Evolutionary conservation across 2,329 filamentous ascomycete genomes (phyloP).

Genomic region (Daldinia sp.): DNA sequence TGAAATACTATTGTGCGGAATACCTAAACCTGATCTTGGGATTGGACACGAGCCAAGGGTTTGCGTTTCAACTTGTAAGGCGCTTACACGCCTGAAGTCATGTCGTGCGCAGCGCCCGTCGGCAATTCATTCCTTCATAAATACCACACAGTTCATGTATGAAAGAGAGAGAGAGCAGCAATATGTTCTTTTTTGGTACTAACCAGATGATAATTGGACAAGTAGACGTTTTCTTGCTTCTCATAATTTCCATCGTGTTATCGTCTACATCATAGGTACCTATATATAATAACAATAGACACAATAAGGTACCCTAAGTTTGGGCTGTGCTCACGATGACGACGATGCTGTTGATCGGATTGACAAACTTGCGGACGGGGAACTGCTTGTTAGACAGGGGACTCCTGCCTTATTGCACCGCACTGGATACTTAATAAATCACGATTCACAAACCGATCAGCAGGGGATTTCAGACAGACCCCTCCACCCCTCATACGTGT

Average conservation of each 20-base stretch:
- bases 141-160: slow-evolving; percentile 24
- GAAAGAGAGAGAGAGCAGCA: slow-evolving; percentile 1
- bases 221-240: neutral
- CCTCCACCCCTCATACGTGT: slow-evolving; percentile 36
- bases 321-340: slow-evolving; percentile 23
- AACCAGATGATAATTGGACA: neutral
- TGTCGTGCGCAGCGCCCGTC: slow-evolving; percentile 14
- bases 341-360: slow-evolving; percentile 28
- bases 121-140: slow-evolving; percentile 36
- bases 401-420: slow-evolving; percentile 26
- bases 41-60: slow-evolving; percentile 44
- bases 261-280: neutral
- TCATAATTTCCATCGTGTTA: slow-evolving; percentile 18
- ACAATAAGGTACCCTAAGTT: neutral
- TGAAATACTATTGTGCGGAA: slow-evolving; percentile 23
- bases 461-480: slow-evolving; percentile 40
- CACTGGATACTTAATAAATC: slow-evolving; percentile 31
- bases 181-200: neutral
- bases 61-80: slow-evolving; percentile 46
- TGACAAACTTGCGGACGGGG: slow-evolving; percentile 27
- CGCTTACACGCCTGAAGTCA: slow-evolving; percentile 39
- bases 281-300: neutral
- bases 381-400: slow-evolving; percentile 8
- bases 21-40: slow-evolving; percentile 30
- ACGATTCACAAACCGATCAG: slow-evolving; percentile 41